Evolutionary conservation across 805 yeast species (phyloP).

Genomic region (Gaillardinia entomophila): DNA sequence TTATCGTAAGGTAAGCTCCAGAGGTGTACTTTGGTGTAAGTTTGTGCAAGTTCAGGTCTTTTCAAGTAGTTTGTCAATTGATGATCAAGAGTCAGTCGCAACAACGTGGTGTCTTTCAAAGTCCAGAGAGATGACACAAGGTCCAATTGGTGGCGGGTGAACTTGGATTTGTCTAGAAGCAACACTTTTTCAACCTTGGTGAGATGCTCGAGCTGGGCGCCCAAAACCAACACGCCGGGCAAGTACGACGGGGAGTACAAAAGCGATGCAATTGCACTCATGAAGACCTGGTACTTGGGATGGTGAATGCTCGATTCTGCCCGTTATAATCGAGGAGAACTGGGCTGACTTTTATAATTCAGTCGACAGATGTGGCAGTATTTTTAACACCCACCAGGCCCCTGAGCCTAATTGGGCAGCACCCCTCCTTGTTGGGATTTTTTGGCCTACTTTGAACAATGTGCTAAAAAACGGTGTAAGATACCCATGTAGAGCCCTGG

Average conservation of each 20-base stretch:
- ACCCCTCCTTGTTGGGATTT: too few relatives aligned
- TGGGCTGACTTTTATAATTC: too few relatives aligned
- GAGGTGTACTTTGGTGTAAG: slow-evolving; percentile 51
- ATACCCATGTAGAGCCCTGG: too few relatives aligned
- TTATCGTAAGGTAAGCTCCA: slow-evolving; percentile 48
- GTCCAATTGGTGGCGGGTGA: slow-evolving; percentile 19
- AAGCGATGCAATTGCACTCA: slow-evolving; percentile 22
- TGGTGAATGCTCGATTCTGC: too few relatives aligned
- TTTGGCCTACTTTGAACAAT: too few relatives aligned
- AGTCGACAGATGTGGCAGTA: too few relatives aligned
- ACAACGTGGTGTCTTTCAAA: slow-evolving; percentile 20
- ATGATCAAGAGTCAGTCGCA: slow-evolving; percentile 17
- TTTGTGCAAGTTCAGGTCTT: slow-evolving; percentile 48
- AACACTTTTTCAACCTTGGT: slow-evolving; percentile 18
- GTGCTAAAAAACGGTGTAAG: too few relatives aligned
- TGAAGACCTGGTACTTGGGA: too few relatives aligned
- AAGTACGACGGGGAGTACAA: slow-evolving; percentile 47
- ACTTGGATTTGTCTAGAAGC: slow-evolving; percentile 24
- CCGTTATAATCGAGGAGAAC: too few relatives aligned
- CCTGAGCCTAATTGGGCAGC: neutral
- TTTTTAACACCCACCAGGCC: neutral
- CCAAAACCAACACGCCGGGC: slow-evolving; percentile 55
- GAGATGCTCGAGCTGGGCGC: slow-evolving; percentile 18
- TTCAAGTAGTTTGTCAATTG: slow-evolving; percentile 30
- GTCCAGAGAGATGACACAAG: slow-evolving; percentile 22